These are phyloP conservation scores for Herpetomonas tarakana DNA, from an alignment of 208 protist genomes.

Conservation along the genomic window DNA sequence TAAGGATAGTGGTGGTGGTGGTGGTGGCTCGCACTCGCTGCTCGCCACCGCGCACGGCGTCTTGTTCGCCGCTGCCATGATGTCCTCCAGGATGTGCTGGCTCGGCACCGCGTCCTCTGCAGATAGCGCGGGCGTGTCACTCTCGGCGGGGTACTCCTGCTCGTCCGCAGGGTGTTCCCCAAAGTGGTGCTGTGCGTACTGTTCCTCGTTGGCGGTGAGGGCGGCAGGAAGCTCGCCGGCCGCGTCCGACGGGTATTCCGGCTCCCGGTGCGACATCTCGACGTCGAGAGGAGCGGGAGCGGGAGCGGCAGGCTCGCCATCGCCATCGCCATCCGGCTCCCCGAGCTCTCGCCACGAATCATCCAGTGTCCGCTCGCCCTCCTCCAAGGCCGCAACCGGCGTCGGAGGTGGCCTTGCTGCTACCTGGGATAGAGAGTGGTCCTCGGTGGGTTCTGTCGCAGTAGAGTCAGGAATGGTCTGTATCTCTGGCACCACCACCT, in stretches of 20 bases:
- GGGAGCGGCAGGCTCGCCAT: not conserved
- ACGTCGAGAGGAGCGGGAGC: not conserved
- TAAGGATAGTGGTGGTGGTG: not conserved
- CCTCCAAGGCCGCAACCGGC: not conserved
- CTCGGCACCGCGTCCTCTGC: not conserved
- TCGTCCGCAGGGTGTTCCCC: not conserved
- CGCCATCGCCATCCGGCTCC: not conserved
- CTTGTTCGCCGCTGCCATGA: not conserved
- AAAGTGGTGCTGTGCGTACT: not conserved
- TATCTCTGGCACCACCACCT: not conserved
- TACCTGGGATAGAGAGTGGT: not conserved
- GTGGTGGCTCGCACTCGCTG: not conserved
- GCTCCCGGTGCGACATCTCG: too few species aligned
- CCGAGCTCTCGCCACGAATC: not conserved
- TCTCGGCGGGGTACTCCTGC: not conserved
- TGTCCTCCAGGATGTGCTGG: not conserved
- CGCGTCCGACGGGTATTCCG: not conserved
- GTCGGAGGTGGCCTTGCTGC: not conserved
- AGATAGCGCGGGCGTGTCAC: not conserved
- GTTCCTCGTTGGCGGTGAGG: not conserved
- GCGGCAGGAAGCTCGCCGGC: conserved; percentile 4
- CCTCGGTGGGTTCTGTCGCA: not conserved
- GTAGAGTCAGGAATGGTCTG: not conserved
- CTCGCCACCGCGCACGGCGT: not conserved
- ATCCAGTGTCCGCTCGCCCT: not conserved